Conservation (phyloP, 2,329 filamentous ascomycete species). For the Zymoseptoria brevis region DNA sequence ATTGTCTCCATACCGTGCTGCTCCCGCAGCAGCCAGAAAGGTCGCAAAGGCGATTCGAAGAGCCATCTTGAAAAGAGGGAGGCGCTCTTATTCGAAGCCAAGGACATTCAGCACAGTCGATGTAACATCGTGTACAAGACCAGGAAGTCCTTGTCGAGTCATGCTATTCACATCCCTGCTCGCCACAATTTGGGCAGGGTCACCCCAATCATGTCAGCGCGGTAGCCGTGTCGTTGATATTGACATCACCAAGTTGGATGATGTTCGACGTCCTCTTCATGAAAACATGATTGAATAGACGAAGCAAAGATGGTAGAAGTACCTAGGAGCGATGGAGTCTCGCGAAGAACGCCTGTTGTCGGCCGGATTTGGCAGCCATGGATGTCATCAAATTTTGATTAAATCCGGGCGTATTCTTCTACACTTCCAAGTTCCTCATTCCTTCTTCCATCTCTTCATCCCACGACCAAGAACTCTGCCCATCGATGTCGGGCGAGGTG, state of each 20-base stretch:
- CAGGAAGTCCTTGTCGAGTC: not conserved
- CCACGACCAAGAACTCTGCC: too few species aligned
- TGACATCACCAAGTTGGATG: not conserved
- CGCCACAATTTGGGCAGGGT: not conserved
- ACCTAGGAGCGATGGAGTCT: too few species aligned
- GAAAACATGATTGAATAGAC: not conserved
- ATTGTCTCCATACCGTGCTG: conserved; percentile 27
- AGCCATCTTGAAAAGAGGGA: not conserved
- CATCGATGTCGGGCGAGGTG: not conserved
- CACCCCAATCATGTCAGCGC: not conserved
- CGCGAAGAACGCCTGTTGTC: too few species aligned
- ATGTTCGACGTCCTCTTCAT: not conserved
- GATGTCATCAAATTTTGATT: too few species aligned
- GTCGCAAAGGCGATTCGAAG: not conserved
- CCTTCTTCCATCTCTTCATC: too few species aligned
- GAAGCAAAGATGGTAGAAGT: not conserved
- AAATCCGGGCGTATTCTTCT: too few species aligned
- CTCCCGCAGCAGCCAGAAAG: not conserved
- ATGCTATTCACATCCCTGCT: not conserved
- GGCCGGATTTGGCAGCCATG: too few species aligned
- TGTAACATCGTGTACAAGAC: not conserved
- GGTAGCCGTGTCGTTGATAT: not conserved
- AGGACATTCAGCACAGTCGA: too few species aligned
- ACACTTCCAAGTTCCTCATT: too few species aligned
- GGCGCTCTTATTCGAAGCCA: too few species aligned